Base-by-base conservation (phyloP, 2,329 filamentous ascomycete species). In the Penicillium crustosum region DNA sequence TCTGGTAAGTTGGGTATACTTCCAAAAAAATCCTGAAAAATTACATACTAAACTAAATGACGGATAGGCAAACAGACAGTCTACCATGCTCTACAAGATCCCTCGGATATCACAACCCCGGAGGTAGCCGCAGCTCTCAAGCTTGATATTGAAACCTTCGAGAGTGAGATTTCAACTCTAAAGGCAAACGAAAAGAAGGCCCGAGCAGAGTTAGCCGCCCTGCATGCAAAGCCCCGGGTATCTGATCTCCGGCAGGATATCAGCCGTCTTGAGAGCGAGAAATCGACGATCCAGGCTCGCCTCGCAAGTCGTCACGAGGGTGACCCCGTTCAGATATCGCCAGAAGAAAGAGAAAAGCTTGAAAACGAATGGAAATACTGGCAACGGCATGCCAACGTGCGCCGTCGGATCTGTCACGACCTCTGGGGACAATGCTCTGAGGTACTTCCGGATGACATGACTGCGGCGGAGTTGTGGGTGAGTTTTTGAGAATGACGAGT, bases 61-160 rank as follows among this genome's bases (percentile, higher is more conserved):
- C 33, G 19, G n/a, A 39, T 58, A 83, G 84, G 85, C 21, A 87
- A 87, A 72, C 84, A 87, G 65, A 76, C 79, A 39, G 84, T 87
- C 58, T 87, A 87, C 68, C 85, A 87, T 70, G 77, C 79, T 36
- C 56, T 78, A 21, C 74, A 87, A 78, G 78, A 83, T 55, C 74
- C 81, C 38, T 70, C 77, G 15, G 79, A 83, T 41, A 76, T 79
- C 27, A 70, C 74, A 44, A 78, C 78, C 2, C 74, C 81, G 8
- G 79, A 82, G 55, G 71, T 80, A 45, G 77, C 86, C 42, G 73
- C 77, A 41, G 71, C 73, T 17, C 77, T 86, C 63, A 79, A 84
- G 54, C 63, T 72, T n/a, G 72, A 78, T 33, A 83, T 83, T 59
- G 69, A 74, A 12, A 61, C 70, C 36, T 75, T 86, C 13, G 77